Evolutionary conservation across 2,329 filamentous ascomycete species (phyloP).

Genomic region (Fusarium sulawesiense): DNA sequence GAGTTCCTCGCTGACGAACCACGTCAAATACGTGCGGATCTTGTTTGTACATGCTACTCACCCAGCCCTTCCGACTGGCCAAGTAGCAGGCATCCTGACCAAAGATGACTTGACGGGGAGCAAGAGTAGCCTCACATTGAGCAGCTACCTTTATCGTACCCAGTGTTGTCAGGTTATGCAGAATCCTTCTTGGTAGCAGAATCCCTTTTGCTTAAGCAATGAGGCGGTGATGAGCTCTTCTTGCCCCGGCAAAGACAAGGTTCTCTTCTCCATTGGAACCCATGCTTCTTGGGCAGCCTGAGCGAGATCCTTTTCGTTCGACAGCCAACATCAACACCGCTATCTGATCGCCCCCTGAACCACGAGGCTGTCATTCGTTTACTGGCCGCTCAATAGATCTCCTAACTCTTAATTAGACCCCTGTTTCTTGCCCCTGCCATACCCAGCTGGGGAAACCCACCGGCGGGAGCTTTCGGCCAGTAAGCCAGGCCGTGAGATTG

Average conservation of each 20-base stretch:
- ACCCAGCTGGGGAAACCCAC: constrained; percentile 41
- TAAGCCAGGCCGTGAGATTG: constrained; percentile 29
- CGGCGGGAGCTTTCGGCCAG: constrained; percentile 32
- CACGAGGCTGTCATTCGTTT: constrained; percentile 18
- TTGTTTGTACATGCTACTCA: constrained; percentile 25
- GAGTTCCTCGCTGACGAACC: constrained; percentile 23
- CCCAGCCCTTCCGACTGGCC: constrained; percentile 40
- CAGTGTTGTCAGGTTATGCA: not conserved
- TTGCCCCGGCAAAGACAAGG: not conserved
- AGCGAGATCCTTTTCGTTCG: not conserved
- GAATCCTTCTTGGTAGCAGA: constrained; percentile 5
- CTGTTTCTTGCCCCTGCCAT: constrained; percentile 29
- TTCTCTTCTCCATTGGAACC: not conserved
- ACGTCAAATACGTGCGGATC: constrained; percentile 32
- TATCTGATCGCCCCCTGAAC: constrained; percentile 21
- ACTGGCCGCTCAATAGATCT: constrained; percentile 37
- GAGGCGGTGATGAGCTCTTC: constrained; percentile 26
- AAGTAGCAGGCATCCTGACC: constrained; percentile 33
- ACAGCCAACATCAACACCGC: constrained; percentile 14
- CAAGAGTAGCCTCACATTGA: constrained; percentile 25
- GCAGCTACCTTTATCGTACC: constrained; percentile 21
- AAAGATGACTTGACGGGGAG: constrained; percentile 7
- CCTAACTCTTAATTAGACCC: constrained; percentile 34
- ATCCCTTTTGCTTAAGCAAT: constrained; percentile 11
- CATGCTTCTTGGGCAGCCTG: not conserved